phyloP scores from a whole-genome alignment of 2,329 filamentous ascomycete genomes.

The Lasiodiplodia sp. region DNA sequence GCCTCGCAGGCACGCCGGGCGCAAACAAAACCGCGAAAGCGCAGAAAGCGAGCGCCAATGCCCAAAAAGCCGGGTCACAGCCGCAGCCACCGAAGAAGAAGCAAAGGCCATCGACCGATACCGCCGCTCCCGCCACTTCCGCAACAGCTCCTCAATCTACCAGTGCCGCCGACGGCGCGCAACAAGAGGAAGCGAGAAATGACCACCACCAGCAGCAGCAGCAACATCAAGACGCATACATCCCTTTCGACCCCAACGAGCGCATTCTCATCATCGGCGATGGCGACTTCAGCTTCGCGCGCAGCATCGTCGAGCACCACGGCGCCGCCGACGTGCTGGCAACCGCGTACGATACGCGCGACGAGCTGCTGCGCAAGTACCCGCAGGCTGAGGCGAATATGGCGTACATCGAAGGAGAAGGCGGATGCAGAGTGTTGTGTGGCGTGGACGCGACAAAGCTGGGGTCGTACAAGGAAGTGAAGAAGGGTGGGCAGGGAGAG shows the following conservation, averaged over 20 bases:
- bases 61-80: background rate
- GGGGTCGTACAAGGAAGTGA: conserved; percentile 53
- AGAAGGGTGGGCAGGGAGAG: conserved; percentile 47
- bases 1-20: conserved; percentile 2
- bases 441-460: conserved; percentile 63
- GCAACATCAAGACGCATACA: conserved; percentile 49
- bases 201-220: conserved; percentile 27
- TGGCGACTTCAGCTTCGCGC: conserved; percentile 80
- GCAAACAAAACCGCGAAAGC: conserved; percentile 2
- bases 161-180: conserved; percentile 29
- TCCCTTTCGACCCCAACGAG: conserved; percentile 73
- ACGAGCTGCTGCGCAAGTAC: conserved; percentile 74
- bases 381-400: conserved; percentile 71
- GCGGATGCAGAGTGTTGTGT: conserved; percentile 40
- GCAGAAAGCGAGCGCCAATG: background rate
- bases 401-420: conserved; percentile 57
- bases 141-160: background rate
- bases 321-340: conserved; percentile 71
- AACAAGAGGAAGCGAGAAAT: background rate
- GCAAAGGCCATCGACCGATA: background rate
- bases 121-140: background rate
- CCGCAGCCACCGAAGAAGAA: conserved; percentile 14
- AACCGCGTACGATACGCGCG: conserved; percentile 69
- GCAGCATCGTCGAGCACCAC: conserved; percentile 70
- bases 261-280: conserved; percentile 80